Evolutionary conservation across 495 filamentous ascomycete species (phyloP).

Genomic region (Hyaloscypha variabilis): DNA sequence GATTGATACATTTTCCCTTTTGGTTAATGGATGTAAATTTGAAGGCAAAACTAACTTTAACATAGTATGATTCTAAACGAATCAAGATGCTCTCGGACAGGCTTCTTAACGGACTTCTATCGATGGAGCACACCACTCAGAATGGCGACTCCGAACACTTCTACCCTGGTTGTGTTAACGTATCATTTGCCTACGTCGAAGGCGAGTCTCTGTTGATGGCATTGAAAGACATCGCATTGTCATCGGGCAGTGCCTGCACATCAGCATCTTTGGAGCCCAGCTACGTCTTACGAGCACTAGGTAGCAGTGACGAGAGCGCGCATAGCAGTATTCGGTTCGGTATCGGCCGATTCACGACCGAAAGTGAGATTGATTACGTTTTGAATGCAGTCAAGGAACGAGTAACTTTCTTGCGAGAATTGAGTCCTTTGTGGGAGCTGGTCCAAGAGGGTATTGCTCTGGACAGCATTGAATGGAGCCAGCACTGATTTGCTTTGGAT

Average conservation of each 20-base stretch:
- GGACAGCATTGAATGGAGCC: slow-evolving; percentile 97
- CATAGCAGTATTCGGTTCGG: slow-evolving; percentile 98
- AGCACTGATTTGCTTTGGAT: slow-evolving; percentile 64
- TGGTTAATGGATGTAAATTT: slow-evolving; percentile 26
- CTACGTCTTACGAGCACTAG: slow-evolving; percentile 91
- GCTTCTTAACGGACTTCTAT: slow-evolving; percentile 75
- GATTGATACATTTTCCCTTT: slow-evolving; percentile 17
- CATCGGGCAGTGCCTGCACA: slow-evolving; percentile 95
- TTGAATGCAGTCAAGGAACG: slow-evolving; percentile 90
- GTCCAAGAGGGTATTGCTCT: slow-evolving; percentile 96
- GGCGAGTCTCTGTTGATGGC: slow-evolving; percentile 98
- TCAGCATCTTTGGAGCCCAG: slow-evolving; percentile 95
- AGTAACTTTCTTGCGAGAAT: slow-evolving; percentile 88
- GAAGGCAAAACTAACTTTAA: slow-evolving; percentile 34
- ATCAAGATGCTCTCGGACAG: slow-evolving; percentile 81
- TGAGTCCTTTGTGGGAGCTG: slow-evolving; percentile 96
- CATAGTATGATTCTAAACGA: slow-evolving; percentile 87
- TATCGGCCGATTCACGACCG: slow-evolving; percentile 95
- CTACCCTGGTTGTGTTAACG: slow-evolving; percentile 97
- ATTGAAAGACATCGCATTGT: slow-evolving; percentile 95
- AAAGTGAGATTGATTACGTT: slow-evolving; percentile 95
- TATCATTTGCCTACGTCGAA: slow-evolving; percentile 98
- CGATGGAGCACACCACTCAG: slow-evolving; percentile 88
- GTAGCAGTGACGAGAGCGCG: slow-evolving; percentile 94
- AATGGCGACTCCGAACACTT: slow-evolving; percentile 84